Conservation (phyloP, 1,284 basidiomycete genomes). For the Xanthoconium separans region DNA sequence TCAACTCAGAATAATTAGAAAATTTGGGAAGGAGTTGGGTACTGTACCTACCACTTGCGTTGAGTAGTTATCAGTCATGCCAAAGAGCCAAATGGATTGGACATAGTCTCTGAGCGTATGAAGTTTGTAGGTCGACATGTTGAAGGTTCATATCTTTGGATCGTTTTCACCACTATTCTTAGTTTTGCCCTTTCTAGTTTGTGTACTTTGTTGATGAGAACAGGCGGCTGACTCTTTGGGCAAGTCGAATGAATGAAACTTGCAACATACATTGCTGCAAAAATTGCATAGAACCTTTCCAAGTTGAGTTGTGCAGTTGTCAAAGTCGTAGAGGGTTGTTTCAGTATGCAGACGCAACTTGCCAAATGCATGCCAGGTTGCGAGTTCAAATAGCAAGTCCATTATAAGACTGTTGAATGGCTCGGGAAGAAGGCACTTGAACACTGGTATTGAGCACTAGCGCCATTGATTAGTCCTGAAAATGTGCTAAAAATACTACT, state of each 20-base stretch:
- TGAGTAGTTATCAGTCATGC: conserved; percentile 37
- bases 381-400: conserved; percentile 7
- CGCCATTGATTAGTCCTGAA: neutral
- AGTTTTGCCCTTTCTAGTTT: neutral
- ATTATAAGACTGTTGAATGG: conserved; percentile 27
- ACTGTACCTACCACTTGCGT: conserved; percentile 33
- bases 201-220: neutral
- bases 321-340: conserved; percentile 23
- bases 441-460: conserved; percentile 33
- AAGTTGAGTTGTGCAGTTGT: conserved; percentile 10
- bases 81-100: conserved; percentile 26
- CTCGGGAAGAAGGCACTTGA: conserved; percentile 34
- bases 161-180: neutral
- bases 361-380: conserved; percentile 35
- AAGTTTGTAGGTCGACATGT: conserved; percentile 33
- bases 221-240: conserved; percentile 8
- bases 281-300: neutral
- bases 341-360: conserved; percentile 36
- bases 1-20: neutral
- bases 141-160: conserved; percentile 19
- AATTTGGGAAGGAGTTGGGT: no score
- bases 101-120: conserved; percentile 37
- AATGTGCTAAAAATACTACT: neutral
- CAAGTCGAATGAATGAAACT: conserved; percentile 4
- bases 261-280: neutral